A percentile compares a stretch with the other conserved stretches of the same genome.
Conservation (phyloP, 495 filamentous ascomycete genomes). For the Neurospora tetraspora region DNA sequence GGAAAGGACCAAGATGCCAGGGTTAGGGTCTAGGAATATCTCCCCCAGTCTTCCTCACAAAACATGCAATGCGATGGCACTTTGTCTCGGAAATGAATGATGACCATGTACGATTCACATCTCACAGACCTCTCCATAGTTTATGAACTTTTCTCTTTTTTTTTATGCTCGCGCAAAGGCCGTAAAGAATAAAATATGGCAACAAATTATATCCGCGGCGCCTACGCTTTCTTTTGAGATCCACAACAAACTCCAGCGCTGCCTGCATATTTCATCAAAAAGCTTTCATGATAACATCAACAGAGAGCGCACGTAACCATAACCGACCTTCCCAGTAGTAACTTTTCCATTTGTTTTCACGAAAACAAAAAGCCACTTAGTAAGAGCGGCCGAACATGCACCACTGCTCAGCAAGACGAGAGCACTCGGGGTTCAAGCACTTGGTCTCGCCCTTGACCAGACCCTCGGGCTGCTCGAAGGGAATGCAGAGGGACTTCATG, state of each 20-base stretch:
- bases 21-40: neutral
- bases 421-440: slow-evolving; percentile 82
- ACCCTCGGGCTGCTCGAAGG: slow-evolving; percentile 85
- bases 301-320: neutral
- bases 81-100: neutral
- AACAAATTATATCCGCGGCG: neutral
- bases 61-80: neutral
- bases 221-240: neutral
- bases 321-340: neutral
- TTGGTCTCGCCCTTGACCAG: slow-evolving; percentile 71
- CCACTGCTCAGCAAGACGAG: slow-evolving; percentile 62
- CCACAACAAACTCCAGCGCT: neutral
- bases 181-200: neutral
- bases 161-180: neutral
- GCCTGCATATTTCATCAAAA: neutral
- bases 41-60: no score
- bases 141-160: neutral
- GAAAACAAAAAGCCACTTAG: slow-evolving; percentile 14
- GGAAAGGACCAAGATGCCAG: neutral
- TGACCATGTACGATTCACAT: neutral
- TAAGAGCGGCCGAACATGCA: slow-evolving; percentile 75
- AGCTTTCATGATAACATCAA: neutral
- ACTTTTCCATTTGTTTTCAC: neutral
- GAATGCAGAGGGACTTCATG: slow-evolving; percentile 95
- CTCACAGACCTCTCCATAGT: neutral